These are phyloP conservation scores for Barbarea vulgaris DNA, from an alignment of 345 rosid genomes.

Conservation along the genomic window DNA sequence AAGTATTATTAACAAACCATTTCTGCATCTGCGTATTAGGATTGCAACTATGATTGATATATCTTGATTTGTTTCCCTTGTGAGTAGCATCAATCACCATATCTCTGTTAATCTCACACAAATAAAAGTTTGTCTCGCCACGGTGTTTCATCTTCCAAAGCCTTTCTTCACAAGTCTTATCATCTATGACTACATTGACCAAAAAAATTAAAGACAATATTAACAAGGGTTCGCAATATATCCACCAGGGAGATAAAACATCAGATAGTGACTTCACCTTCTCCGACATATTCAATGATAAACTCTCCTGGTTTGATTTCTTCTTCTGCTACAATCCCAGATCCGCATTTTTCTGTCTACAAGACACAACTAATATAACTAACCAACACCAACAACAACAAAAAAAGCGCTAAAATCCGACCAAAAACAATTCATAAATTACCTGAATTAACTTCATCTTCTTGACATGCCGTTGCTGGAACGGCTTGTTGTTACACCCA, in stretches of 20 bases:
- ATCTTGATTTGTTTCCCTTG: conserved; percentile 98
- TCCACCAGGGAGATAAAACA: conserved; percentile 26
- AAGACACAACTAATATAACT: conserved; percentile 44
- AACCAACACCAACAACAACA: conserved; percentile 5
- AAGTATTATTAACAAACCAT: conserved; percentile 53
- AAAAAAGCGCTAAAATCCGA: neutral
- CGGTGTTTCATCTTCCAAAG: conserved; percentile 97
- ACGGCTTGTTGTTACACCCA: conserved; percentile 85
- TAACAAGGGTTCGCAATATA: conserved; percentile 5
- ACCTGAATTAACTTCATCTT: conserved; percentile 92
- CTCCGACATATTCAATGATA: conserved; percentile 97
- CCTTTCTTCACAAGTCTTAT: conserved; percentile 97
- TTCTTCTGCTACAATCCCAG: conserved; percentile 91
- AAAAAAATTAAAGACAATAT: neutral
- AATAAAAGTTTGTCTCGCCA: conserved; percentile 92
- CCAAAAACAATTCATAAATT: conserved; percentile 20
- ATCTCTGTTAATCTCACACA: conserved; percentile 95
- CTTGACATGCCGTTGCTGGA: conserved; percentile 83
- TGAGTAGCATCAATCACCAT: conserved; percentile 99
- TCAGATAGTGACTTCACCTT: conserved; percentile 56
- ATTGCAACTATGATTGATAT: conserved; percentile 93
- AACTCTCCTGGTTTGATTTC: conserved; percentile 86
- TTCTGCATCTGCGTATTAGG: conserved; percentile 99
- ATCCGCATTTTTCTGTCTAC: conserved; percentile 98
- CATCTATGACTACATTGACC: conserved; percentile 79